phyloP scores from a whole-genome alignment of 202 grass and related monocot species.

The Dendrocalamus latiflorus region DNA sequence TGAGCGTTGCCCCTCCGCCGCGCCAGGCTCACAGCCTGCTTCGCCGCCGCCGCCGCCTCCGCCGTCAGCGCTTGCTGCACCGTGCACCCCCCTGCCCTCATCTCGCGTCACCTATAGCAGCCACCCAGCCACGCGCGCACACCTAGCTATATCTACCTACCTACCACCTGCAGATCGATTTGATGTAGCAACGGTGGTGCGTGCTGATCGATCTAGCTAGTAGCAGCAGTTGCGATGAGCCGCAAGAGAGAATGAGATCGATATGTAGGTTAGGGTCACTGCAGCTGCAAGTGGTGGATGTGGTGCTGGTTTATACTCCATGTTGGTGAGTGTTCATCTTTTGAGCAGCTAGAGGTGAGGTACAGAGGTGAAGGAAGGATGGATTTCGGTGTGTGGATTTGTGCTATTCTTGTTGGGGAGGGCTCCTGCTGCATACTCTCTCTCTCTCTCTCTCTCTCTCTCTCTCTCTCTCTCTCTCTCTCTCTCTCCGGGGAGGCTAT shows the following conservation, averaged over 20 bases:
- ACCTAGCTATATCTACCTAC: too few relatives aligned
- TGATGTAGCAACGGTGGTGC: background rate
- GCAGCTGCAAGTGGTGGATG: conserved; percentile 34
- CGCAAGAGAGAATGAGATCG: background rate
- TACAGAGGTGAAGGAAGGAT: conserved; percentile 40
- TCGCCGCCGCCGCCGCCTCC: conserved; percentile 65
- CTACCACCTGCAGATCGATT: background rate
- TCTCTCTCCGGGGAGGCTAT: background rate
- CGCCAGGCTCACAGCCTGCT: conserved; percentile 76
- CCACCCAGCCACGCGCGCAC: too few relatives aligned
- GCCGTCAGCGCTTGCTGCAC: conserved; percentile 77
- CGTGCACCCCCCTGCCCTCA: conserved; percentile 87
- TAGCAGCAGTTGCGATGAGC: background rate
- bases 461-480: too few relatives aligned
- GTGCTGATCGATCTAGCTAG: background rate
- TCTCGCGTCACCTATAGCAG: conserved; percentile 11
- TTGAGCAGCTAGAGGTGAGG: background rate
- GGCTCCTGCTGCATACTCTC: conserved; percentile 19
- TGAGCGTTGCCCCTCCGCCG: conserved; percentile 75
- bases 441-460: too few relatives aligned
- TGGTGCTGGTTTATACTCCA: conserved; percentile 48
- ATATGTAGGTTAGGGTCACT: too few relatives aligned
- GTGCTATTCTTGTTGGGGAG: conserved; percentile 58
- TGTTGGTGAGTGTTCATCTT: conserved; percentile 43
- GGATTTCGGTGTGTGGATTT: conserved; percentile 40